Evolutionary conservation across 208 protist genomes (phyloP).

Genomic region (Wallacemonas rigidus): DNA sequence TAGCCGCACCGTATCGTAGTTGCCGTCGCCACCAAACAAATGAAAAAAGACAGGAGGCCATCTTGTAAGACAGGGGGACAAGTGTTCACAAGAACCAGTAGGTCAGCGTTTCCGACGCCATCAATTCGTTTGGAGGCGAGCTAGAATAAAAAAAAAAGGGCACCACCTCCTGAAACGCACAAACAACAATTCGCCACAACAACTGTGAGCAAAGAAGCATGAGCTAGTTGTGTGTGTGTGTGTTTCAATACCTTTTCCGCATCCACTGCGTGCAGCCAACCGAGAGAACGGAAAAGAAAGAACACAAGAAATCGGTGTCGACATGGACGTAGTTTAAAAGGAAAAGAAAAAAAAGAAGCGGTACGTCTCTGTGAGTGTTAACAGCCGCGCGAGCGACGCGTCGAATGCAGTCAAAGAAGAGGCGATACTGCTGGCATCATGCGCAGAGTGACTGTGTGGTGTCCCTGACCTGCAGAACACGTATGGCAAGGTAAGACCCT

Average conservation of each 20-base stretch:
- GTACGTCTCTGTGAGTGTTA: background rate
- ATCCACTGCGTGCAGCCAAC: no score
- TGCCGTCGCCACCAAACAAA: background rate
- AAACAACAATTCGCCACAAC: background rate
- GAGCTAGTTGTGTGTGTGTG: no score
- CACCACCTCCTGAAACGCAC: background rate
- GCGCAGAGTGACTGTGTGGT: no score
- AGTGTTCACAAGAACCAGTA: no score
- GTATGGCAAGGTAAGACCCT: no score
- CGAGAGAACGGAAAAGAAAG: no score
- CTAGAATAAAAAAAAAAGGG: background rate
- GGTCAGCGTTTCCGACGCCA: background rate
- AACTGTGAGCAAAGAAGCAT: background rate
- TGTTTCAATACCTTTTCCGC: no score
- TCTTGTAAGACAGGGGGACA: no score
- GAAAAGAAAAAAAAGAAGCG: background rate
- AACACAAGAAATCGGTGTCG: no score
- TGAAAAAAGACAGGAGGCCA: no score
- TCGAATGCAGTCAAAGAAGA: background rate
- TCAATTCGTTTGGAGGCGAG: background rate
- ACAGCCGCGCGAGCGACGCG: background rate
- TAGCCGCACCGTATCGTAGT: background rate
- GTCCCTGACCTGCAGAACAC: no score
- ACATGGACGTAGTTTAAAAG: background rate
- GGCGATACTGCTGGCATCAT: background rate